Evolutionary conservation across 768 basidiomycete genomes (phyloP).

Genomic region (Lactifluus volemus): DNA sequence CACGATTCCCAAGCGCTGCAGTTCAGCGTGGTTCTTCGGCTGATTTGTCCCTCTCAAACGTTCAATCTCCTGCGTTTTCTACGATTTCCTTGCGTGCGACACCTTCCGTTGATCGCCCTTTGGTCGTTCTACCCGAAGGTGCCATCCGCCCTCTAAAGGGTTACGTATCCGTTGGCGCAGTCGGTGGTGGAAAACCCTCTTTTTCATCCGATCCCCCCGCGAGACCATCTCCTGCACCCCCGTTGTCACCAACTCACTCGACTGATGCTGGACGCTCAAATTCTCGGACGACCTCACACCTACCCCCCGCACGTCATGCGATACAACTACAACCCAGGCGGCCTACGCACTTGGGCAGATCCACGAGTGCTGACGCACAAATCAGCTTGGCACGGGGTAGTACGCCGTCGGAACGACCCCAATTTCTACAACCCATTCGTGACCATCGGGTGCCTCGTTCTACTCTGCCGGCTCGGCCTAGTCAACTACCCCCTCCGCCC

Average conservation of each 20-base stretch:
- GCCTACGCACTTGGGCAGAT: not conserved
- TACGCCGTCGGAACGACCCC: not conserved
- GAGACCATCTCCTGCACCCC: not conserved
- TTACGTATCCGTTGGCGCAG: conserved; percentile 2
- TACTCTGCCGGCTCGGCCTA: not conserved
- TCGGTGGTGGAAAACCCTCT: not conserved
- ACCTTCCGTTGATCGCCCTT: not conserved
- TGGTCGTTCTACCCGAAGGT: not conserved
- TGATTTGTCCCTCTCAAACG: not conserved
- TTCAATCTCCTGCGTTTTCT: not conserved
- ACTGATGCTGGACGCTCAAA: conserved; percentile 11
- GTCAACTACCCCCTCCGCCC: not conserved
- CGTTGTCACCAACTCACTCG: not conserved
- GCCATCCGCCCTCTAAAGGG: not conserved
- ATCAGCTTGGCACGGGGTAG: not conserved
- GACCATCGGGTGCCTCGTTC: not conserved
- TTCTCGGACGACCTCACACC: not conserved
- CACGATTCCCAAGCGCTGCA: conserved; percentile 16
- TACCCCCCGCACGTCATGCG: not conserved
- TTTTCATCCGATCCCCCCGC: not conserved
- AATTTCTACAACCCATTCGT: too few relatives aligned
- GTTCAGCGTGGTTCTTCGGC: not conserved
- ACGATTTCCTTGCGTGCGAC: not conserved
- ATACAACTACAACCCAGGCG: not conserved
- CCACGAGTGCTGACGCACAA: not conserved